A percentile compares a stretch with the other conserved stretches of the same genome.
phyloP scores from a whole-genome alignment of 2,329 filamentous ascomycete genomes.

The Penicillium sp. region DNA sequence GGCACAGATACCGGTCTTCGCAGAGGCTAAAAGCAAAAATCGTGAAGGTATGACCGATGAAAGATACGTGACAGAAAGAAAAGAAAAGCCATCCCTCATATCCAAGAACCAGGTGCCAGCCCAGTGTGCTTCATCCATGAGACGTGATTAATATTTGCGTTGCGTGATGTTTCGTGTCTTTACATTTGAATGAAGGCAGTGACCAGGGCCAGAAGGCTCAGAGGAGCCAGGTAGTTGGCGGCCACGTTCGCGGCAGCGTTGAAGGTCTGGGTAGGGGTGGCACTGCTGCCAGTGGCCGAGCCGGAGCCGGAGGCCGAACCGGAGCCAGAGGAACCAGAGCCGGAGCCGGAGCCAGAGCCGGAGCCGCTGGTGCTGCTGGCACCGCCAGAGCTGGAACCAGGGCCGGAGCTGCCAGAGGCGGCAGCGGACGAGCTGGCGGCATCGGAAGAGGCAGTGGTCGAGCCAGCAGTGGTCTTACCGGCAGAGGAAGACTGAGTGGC shows the following conservation, averaged over 20 bases:
- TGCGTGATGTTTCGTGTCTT: slow-evolving; percentile 11
- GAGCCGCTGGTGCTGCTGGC: slow-evolving; percentile 15
- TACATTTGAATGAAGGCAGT: slow-evolving; percentile 37
- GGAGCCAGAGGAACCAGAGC: slow-evolving; percentile 14
- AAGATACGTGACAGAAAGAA: slow-evolving; percentile 9
- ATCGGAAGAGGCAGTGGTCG: slow-evolving; percentile 9
- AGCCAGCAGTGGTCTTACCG: slow-evolving; percentile 9
- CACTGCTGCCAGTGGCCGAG: slow-evolving; percentile 14
- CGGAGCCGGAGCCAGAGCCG: slow-evolving; percentile 9
- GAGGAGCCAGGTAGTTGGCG: slow-evolving; percentile 26
- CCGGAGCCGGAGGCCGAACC: slow-evolving; percentile 16
- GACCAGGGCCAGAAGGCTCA: slow-evolving; percentile 30
- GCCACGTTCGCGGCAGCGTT: slow-evolving; percentile 26
- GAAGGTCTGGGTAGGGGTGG: slow-evolving; percentile 13
- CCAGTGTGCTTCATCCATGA: slow-evolving; percentile 26
- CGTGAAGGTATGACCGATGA: slow-evolving; percentile 5
- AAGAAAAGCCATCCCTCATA: slow-evolving; percentile 16
- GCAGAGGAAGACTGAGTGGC: slow-evolving; percentile 16
- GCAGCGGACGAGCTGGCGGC: slow-evolving; percentile 16
- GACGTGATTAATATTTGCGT: slow-evolving; percentile 19
- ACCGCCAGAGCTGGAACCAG: slow-evolving; percentile 11
- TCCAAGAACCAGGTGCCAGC: slow-evolving; percentile 27
- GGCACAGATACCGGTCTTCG: slow-evolving; percentile 2
- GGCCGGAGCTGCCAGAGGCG: slow-evolving; percentile 8
- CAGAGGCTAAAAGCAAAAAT: neutral